Conservation (phyloP, 2,329 filamentous ascomycete genomes). For the Phaeophleospora eucalypticola region DNA sequence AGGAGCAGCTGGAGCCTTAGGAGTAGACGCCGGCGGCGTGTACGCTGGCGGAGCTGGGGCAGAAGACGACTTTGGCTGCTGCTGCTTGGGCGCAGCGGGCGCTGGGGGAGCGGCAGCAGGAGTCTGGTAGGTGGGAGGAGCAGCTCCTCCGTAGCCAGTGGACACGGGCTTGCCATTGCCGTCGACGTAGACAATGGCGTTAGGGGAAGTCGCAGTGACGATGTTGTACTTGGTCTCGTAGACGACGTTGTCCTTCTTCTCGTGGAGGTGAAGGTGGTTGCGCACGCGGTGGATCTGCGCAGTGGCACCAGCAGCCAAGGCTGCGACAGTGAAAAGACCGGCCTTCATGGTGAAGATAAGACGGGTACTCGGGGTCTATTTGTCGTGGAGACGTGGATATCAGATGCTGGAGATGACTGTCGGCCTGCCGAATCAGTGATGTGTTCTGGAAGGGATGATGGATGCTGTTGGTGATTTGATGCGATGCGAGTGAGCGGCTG, state of each 20-base stretch:
- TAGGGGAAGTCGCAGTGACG: constrained; percentile 44
- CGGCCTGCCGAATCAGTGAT: constrained; percentile 24
- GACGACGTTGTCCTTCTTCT: constrained; percentile 28
- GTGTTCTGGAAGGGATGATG: constrained; percentile 1
- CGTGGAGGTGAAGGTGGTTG: constrained; percentile 37
- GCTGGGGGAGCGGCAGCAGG: neutral
- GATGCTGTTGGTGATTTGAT: too few relatives aligned
- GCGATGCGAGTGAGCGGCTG: too few relatives aligned
- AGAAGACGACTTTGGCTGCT: constrained; percentile 10
- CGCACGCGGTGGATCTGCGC: constrained; percentile 33
- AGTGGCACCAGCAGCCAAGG: constrained; percentile 22
- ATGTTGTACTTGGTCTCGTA: constrained; percentile 32
- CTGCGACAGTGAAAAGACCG: constrained; percentile 26
- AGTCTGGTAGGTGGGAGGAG: too few relatives aligned
- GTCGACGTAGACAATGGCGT: constrained; percentile 59
- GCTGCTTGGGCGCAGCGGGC: constrained; percentile 11
- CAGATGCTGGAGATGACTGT: constrained; percentile 12
- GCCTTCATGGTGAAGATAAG: constrained; percentile 29
- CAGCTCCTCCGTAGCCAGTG: constrained; percentile 12
- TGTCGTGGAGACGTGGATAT: neutral
- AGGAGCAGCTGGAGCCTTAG: constrained; percentile 13
- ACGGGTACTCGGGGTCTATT: constrained; percentile 6
- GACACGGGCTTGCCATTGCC: constrained; percentile 51
- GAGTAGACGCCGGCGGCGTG: too few relatives aligned
- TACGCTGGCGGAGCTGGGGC: constrained; percentile 12